A percentile compares a stretch with the other conserved stretches of the same genome.
Conservation (phyloP, 176 grass and related monocot species). For the Eleusine indica region DNA sequence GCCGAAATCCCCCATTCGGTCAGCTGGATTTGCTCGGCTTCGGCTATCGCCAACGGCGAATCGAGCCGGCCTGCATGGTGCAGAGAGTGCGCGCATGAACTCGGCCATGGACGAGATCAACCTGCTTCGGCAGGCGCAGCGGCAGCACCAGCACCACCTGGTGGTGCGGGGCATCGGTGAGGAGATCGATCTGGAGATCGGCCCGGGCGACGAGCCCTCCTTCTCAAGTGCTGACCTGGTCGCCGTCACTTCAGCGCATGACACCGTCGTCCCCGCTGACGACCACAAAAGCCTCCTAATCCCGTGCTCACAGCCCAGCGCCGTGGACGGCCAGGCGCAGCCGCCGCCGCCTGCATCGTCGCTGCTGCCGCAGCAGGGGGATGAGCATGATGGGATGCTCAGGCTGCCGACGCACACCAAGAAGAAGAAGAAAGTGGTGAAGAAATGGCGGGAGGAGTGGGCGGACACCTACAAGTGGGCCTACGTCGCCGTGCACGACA, state of each 20-base stretch:
- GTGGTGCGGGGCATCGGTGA: slow-evolving; percentile 84
- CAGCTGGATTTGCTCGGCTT: slow-evolving; percentile 7
- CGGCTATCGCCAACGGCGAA: neutral
- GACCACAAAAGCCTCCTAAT: slow-evolving; percentile 89
- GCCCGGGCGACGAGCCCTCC: slow-evolving; percentile 77
- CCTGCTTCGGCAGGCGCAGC: slow-evolving; percentile 80
- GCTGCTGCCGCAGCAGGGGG: slow-evolving; percentile 27
- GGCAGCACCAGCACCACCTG: slow-evolving; percentile 75
- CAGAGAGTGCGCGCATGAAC: slow-evolving; percentile 48
- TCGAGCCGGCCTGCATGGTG: slow-evolving; percentile 18
- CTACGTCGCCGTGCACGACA: slow-evolving; percentile 82
- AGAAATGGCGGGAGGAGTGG: slow-evolving; percentile 37
- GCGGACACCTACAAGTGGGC: slow-evolving; percentile 52
- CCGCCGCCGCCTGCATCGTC: slow-evolving; percentile 7
- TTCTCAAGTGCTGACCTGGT: slow-evolving; percentile 70
- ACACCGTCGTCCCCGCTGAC: slow-evolving; percentile 53
- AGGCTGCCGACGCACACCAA: slow-evolving; percentile 60
- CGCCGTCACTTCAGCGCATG: slow-evolving; percentile 48
- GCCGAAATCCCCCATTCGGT: slow-evolving; percentile 32
- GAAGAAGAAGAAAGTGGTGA: slow-evolving; percentile 98
- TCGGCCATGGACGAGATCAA: slow-evolving; percentile 88
- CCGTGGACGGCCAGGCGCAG: slow-evolving; percentile 39
- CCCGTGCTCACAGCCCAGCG: slow-evolving; percentile 46
- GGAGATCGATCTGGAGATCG: slow-evolving; percentile 97
- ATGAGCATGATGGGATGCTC: slow-evolving; percentile 56